Percentiles rank a stretch among this genome's conserved stretches.
Conservation (phyloP, 1,284 basidiomycete species). For the Rhizopogon parksii region DNA sequence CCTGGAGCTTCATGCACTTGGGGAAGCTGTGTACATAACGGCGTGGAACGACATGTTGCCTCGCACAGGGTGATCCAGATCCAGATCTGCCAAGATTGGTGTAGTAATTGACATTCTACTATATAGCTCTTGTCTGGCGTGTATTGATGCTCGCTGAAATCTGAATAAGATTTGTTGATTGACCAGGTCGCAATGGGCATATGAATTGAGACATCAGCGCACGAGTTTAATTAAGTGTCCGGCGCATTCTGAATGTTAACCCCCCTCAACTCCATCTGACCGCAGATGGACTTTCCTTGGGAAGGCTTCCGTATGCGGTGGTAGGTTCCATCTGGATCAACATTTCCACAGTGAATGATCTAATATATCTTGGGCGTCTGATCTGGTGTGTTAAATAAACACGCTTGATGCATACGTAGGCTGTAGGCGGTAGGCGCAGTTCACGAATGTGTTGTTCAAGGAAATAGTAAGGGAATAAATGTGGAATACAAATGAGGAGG, state of each 20-base stretch:
- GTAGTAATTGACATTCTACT: not conserved
- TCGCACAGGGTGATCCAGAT: slow-evolving; percentile 2
- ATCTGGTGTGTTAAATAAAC: not conserved
- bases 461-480: not conserved
- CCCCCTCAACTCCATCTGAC: slow-evolving; percentile 1
- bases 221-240: not conserved
- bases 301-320: slow-evolving; percentile 6
- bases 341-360: slow-evolving; percentile 1
- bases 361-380: slow-evolving; percentile 4
- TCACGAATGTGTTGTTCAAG: not conserved
- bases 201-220: not conserved
- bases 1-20: not conserved
- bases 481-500: not conserved
- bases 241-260: not conserved
- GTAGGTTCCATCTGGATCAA: slow-evolving; percentile 1
- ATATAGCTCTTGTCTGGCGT: not conserved
- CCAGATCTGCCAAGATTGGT: not conserved
- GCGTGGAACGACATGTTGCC: not conserved
- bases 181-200: not conserved
- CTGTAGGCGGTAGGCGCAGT: not conserved
- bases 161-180: not conserved
- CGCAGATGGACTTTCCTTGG: not conserved
- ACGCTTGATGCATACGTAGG: not conserved
- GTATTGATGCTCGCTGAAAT: not conserved
- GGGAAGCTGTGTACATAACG: slow-evolving; percentile 1